Base-by-base conservation (phyloP, 371 early-diverging fungal genomes). In the Apophysomyces variabilis region DNA sequence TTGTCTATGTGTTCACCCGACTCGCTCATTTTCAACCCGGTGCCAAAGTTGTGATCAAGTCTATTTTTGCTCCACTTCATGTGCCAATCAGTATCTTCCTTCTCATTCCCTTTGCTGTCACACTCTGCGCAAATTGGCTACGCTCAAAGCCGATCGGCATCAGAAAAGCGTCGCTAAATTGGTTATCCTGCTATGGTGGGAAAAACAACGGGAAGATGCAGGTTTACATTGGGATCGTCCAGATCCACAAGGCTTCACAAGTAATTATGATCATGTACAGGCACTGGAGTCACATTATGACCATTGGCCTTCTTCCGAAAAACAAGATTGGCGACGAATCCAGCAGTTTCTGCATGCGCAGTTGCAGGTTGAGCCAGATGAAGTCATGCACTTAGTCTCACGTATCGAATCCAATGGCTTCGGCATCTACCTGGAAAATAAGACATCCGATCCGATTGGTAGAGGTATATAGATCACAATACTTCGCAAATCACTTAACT, bases 341-440 rank as follows among this genome's bases (percentile, higher is more conserved):
- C 71, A 65, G 14, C 65, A 64, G 18, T 82, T 86, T 60, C 43
- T 82, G 7, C 67, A 47, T 26, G 36, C 61, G 12, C 59, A 76
- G n/a, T 41, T 79, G 37, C 50, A 46, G 3, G 37, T 70, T 43
- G 46, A 46, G 8, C 41, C 46, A 8, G 35, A 61, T 36, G 70
- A 72, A 58, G 59, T 74, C 26, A 70, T 85, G 74, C 77, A 83
- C 58, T 63, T 83, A 38, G 71, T 83, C 9, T 78, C 79, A 32
- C 62, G 68, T 47, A 78, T 87, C 43, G 87, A 87, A 63, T 77
- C 77, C 60, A 87, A 87, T 62, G 78, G 82, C 2, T 87, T 87
- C 70, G 87, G 87, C 9, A 54, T 87, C 8, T 83, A 69, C 68
- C 57, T 72, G 56, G 54, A 60, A 64, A 61, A 61, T 36, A 57